Base-by-base conservation (phyloP, 495 filamentous ascomycete species). In the Poronia punctata region DNA sequence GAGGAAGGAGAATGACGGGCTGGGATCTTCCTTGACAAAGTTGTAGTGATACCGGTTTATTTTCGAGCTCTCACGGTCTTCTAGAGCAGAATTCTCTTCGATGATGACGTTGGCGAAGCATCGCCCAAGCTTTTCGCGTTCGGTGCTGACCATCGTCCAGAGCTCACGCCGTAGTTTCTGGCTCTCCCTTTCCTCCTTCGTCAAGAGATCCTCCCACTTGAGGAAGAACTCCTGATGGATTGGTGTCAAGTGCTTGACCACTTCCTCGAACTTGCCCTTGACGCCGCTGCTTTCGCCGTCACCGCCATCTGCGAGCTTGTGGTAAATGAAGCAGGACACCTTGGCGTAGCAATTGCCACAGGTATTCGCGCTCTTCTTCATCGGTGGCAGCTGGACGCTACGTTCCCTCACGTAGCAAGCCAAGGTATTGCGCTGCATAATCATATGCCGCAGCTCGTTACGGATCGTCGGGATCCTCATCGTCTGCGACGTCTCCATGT, bases 171-270 rank as follows among this genome's bases (percentile, higher is more conserved):
- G 78, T 48, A 92, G 77, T 52, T 82, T 87, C 49, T 88, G 80
- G 45, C 82, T 74, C 53, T 89, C 86, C 45, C 78, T 84, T 57
- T 98, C 92, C 60, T 98, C 92, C 56, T 92, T 94, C 1, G 89
- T 95, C 10, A 98, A 67, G 5, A 98, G 74, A 29, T 79, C 71
- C 59, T 98, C 90, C 92, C 92, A 98, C 56, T 90, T 95, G 27
- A 80, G 69, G 55, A 98, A 95, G 53, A 97, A 98, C 8, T 79
- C 75, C 40, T 74, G 72, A 57, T 95, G 86, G 3, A 62, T 55
- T 1, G 82, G 72, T 19, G 72, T 85, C 19, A 97, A 68, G 53
- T 92, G 82, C 37, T 73, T 62, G 27, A 89, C 84, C 3, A 82
- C 66, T 21, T 84, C 78, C 12, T 83, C 79, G 44, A 94, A 94